Conservation (phyloP, 345 rosid species). For the Turritis glabra region DNA sequence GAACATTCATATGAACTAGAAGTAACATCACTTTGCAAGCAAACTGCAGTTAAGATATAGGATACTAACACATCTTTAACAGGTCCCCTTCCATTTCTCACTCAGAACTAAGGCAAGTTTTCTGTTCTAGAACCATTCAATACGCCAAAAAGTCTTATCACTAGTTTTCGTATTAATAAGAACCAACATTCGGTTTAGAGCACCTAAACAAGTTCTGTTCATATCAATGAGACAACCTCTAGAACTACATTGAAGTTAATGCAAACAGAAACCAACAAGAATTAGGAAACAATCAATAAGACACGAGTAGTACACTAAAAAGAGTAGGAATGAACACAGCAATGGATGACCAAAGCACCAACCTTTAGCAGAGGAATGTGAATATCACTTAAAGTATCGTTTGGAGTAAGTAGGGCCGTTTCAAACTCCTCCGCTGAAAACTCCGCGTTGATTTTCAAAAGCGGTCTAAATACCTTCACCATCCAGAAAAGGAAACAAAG, state of each 20-base stretch:
- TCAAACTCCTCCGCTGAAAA: conserved; percentile 98
- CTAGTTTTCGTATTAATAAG: neutral
- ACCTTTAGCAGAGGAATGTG: conserved; percentile 98
- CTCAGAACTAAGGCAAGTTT: neutral
- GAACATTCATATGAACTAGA: neutral
- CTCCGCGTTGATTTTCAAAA: conserved; percentile 78
- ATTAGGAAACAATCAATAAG: neutral
- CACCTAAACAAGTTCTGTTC: neutral
- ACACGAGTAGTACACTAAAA: conserved; percentile 17
- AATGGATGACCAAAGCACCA: conserved; percentile 40
- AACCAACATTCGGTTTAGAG: neutral
- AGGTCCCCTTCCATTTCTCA: neutral
- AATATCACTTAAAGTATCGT: conserved; percentile 87
- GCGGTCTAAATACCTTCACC: conserved; percentile 79
- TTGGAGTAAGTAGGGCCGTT: conserved; percentile 83
- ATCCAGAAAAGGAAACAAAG: neutral
- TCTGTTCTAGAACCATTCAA: neutral
- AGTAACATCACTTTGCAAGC: neutral
- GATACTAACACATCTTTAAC: neutral
- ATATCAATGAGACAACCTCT: conserved; percentile 22
- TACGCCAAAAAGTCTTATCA: neutral
- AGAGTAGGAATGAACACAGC: conserved; percentile 1
- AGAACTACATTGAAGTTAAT: conserved; percentile 10
- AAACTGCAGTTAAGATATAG: conserved; percentile 8
- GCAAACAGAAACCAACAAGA: neutral